phyloP scores from a whole-genome alignment of 1,284 basidiomycete species.

The Lignosus rhinocerotis region DNA sequence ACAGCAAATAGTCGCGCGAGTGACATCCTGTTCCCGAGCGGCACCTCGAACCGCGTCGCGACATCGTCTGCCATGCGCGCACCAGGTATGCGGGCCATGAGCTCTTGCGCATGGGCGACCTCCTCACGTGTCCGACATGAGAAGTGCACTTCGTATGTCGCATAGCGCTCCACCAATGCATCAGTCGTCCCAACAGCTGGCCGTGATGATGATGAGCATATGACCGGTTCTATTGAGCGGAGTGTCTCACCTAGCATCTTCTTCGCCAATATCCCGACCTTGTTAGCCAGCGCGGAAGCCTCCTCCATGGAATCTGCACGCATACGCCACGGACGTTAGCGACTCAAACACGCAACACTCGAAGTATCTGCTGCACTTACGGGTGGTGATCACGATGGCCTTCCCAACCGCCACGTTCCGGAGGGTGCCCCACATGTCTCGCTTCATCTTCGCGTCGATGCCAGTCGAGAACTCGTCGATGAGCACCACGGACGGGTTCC shows the following conservation, averaged over 20 bases:
- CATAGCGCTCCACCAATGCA: constrained; percentile 63
- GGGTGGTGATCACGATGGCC: constrained; percentile 69
- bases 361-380: constrained; percentile 39
- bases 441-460: constrained; percentile 81
- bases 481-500: constrained; percentile 75
- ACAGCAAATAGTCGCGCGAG: constrained; percentile 60
- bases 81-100: constrained; percentile 66
- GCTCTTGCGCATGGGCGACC: constrained; percentile 49
- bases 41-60: constrained; percentile 77
- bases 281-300: constrained; percentile 72
- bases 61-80: constrained; percentile 74
- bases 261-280: constrained; percentile 72
- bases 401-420: constrained; percentile 64
- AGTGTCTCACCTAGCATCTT: constrained; percentile 59
- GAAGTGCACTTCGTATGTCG: constrained; percentile 80
- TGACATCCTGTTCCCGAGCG: constrained; percentile 46
- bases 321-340: neutral
- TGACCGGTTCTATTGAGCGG: neutral
- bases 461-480: constrained; percentile 87
- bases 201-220: constrained; percentile 2
- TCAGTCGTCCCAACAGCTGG: constrained; percentile 68
- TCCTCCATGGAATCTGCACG: constrained; percentile 81
- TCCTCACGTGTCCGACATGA: constrained; percentile 65
- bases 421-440: constrained; percentile 80
- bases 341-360: neutral